Percentiles rank a stretch among this genome's conserved stretches.
These are phyloP conservation scores for Bretziella fagacearum DNA, from an alignment of 2,329 filamentous ascomycete genomes.

Conservation along the genomic window DNA sequence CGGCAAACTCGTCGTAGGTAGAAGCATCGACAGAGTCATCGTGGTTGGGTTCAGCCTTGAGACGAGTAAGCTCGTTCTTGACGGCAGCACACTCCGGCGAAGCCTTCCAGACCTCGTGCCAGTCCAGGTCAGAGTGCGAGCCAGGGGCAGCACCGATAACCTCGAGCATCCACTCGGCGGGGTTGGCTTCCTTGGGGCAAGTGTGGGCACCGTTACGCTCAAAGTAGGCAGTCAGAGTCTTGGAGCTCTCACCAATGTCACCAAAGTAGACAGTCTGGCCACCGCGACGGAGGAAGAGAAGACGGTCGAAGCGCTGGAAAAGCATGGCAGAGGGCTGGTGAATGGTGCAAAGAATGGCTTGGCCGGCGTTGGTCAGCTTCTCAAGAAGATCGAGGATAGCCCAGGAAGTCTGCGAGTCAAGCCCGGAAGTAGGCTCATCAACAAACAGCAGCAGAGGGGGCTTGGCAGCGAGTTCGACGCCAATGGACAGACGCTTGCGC, in stretches of 20 bases:
- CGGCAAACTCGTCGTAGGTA: constrained; percentile 61
- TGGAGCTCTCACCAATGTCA: constrained; percentile 55
- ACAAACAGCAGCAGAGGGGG: constrained; percentile 79
- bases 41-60: constrained; percentile 34
- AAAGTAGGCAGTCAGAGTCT: constrained; percentile 56
- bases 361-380: constrained; percentile 74
- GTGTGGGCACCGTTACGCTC: constrained; percentile 49
- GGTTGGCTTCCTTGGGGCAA: constrained; percentile 55
- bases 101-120: constrained; percentile 44
- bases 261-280: constrained; percentile 71
- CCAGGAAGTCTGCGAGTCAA: constrained; percentile 88
- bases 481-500: constrained; percentile 70
- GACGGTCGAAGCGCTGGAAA: constrained; percentile 76
- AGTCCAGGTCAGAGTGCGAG: constrained; percentile 45
- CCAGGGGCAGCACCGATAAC: constrained; percentile 48
- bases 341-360: constrained; percentile 92
- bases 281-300: constrained; percentile 60
- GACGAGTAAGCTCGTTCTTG: constrained; percentile 38
- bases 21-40: constrained; percentile 23
- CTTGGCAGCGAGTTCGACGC: constrained; percentile 89
- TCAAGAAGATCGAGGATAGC: constrained; percentile 76
- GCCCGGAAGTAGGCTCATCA: constrained; percentile 86
- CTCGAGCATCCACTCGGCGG: constrained; percentile 64
- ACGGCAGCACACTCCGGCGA: constrained; percentile 39
- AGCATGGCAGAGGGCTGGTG: constrained; percentile 94